These are phyloP conservation scores for Pachyrhizus erosus DNA, from an alignment of 306 rosid species.

Conservation along the genomic window DNA sequence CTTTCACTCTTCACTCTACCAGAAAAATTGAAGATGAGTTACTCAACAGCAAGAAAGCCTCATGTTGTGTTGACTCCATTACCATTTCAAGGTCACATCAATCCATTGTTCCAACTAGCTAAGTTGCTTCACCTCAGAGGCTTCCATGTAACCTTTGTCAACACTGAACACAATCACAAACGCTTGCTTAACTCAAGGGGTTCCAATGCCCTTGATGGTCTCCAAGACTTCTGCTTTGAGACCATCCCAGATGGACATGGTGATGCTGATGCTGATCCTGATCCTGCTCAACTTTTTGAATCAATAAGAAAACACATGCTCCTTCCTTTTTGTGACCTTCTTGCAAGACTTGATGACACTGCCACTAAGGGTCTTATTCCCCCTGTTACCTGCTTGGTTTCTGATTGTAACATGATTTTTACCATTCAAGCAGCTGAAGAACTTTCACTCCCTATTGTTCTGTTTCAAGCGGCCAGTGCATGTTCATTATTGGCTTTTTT, in stretches of 20 bases:
- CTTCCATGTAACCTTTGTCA: conserved; percentile 37
- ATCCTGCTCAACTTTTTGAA: not conserved
- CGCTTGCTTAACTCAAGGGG: conserved; percentile 20
- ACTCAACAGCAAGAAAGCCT: conserved; percentile 54
- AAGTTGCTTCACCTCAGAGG: conserved; percentile 36
- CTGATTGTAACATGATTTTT: conserved; percentile 22
- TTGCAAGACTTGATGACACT: conserved; percentile 28
- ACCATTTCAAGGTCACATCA: conserved; percentile 48
- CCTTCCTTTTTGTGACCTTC: not conserved
- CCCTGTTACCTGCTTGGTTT: conserved; percentile 34
- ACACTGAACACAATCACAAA: conserved; percentile 38
- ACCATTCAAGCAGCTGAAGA: conserved; percentile 37
- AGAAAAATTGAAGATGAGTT: conserved; percentile 35
- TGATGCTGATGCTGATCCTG: conserved; percentile 26
- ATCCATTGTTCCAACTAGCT: conserved; percentile 19
- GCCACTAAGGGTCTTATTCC: conserved; percentile 17
- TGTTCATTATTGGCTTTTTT: not conserved
- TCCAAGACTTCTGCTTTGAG: conserved; percentile 27
- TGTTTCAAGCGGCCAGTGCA: conserved; percentile 20
- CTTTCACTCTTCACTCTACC: not conserved
- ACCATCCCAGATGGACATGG: conserved; percentile 39
- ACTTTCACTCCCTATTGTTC: conserved; percentile 28
- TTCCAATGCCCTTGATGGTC: conserved; percentile 18
- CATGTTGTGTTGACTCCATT: conserved; percentile 37
- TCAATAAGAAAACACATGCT: conserved; percentile 18